Evolutionary conservation across 306 rosid species (phyloP).

Genomic region (Spatholobus suberectus): DNA sequence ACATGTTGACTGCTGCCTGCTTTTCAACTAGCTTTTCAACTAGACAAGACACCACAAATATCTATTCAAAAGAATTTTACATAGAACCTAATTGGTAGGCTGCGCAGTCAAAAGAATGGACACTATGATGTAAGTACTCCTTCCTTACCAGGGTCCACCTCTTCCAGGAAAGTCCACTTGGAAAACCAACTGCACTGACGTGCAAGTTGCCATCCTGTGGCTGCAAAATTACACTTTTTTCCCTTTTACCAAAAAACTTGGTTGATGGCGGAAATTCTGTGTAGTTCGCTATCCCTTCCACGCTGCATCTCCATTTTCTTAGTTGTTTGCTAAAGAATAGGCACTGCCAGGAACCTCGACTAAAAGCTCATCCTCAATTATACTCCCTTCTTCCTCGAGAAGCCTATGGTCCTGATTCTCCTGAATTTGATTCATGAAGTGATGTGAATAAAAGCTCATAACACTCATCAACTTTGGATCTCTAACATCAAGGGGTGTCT

Average conservation of each 20-base stretch:
- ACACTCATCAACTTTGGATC: neutral
- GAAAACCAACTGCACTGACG: constrained; percentile 1
- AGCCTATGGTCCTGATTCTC: constrained; percentile 56
- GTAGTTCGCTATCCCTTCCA: constrained; percentile 22
- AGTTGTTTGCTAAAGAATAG: constrained; percentile 55
- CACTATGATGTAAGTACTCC: neutral
- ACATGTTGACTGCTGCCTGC: neutral
- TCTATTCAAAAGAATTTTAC: constrained; percentile 3
- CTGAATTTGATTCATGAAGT: constrained; percentile 51
- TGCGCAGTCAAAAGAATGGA: constrained; percentile 17
- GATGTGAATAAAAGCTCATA: constrained; percentile 5
- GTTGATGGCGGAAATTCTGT: neutral
- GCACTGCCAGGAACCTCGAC: constrained; percentile 95
- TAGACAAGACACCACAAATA: neutral
- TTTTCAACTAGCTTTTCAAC: constrained; percentile 23
- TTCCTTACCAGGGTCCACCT: neutral
- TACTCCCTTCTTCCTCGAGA: constrained; percentile 43
- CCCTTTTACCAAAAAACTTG: neutral
- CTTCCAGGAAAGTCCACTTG: constrained; percentile 17
- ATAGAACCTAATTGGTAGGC: neutral
- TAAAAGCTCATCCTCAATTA: constrained; percentile 64
- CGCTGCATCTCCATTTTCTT: constrained; percentile 38
- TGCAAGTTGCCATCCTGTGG: neutral
- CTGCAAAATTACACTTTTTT: neutral
- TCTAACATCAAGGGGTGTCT: constrained; percentile 6